Percentiles rank a stretch among this genome's conserved stretches.
phyloP scores from a whole-genome alignment of 768 basidiomycete genomes.

The Macrolepiota dolichaula region DNA sequence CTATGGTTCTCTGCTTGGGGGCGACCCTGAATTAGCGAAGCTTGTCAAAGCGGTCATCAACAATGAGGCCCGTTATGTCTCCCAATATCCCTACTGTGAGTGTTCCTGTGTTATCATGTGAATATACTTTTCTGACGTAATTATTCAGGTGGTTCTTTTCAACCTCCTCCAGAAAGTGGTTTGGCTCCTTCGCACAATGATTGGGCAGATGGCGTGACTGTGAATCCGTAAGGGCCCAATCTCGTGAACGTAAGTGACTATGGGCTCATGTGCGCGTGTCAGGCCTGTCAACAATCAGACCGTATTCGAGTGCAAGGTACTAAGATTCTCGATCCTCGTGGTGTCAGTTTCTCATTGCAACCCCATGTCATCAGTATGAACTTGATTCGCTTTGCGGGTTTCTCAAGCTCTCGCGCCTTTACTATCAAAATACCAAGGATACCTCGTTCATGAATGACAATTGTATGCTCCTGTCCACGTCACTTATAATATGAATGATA shows the following conservation, averaged over 20 bases:
- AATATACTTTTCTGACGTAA: not conserved
- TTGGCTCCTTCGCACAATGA: conserved; percentile 60
- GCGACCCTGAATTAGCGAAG: conserved; percentile 55
- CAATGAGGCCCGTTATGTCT: conserved; percentile 72
- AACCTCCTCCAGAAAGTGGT: conserved; percentile 75
- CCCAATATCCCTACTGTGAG: conserved; percentile 70
- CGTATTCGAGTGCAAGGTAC: conserved; percentile 82
- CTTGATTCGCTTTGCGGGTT: conserved; percentile 78
- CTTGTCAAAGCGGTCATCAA: conserved; percentile 82
- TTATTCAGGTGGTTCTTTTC: conserved; percentile 61
- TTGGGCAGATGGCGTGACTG: conserved; percentile 66
- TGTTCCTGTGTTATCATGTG: not conserved
- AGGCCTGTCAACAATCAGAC: conserved; percentile 67
- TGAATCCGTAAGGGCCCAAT: conserved; percentile 58
- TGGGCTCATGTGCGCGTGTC: not conserved
- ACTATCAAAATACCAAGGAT: conserved; percentile 71
- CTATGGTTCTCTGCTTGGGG: conserved; percentile 55
- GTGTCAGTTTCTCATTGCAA: not conserved
- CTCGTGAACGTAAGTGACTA: not conserved
- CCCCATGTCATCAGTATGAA: conserved; percentile 51
- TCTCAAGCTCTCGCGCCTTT: conserved; percentile 71
- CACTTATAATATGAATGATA: not conserved
- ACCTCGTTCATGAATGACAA: conserved; percentile 67
- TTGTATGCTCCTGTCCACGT: conserved; percentile 38
- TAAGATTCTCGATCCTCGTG: not conserved